Base-by-base conservation (phyloP, 805 yeast species). In the Komagataella mondaviorum region DNA sequence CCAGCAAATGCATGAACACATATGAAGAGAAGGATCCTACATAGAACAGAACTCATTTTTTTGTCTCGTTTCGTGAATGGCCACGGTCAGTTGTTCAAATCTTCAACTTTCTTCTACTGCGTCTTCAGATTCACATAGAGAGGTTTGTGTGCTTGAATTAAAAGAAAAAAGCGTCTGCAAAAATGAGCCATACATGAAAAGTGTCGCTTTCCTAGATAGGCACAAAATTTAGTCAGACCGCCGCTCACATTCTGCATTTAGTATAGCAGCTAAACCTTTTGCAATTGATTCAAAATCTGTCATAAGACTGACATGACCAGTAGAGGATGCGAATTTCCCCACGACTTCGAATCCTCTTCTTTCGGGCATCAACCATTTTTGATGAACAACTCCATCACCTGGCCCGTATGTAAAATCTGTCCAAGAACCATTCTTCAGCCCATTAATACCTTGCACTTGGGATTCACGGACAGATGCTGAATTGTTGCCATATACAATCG, bases 361-460 rank as follows among this genome's bases (percentile, higher is more conserved):
- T 56, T 84, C 86, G 0, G 96, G 97, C 78, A 89, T 77, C 49
- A 86, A 66, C 85, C 89, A 84, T 55, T 78, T 78, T 56, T 84
- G 86, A 64, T 86, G 86, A 1, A 88, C 88, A 17, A 90, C 96
- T 46, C 97, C 97, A 63, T 90, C 97, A 14, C 97, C 97, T 4
- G 88, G 87, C 0, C 95, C 96, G 59, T 87, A 89, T 58, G 76
- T 79, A 58, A 88, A 84, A 58, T 86, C 83, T 55, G 76, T 80
- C 67, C 85, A 89, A 55, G 79, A 76, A 3, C 96, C 96, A 45
- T 75, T 72, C 52, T 68, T 73, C 53, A 90, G 80, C 44, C 80
- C 93, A 46, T 82, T 76, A 8, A 62, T 62, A 5, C 82, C 77
- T 36, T 71, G 63, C 1, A 89, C 93, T 51, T 80, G 68, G 2